Evolutionary conservation across 2,329 filamentous ascomycete species (phyloP).

Genomic region (Colletotrichum lupini): DNA sequence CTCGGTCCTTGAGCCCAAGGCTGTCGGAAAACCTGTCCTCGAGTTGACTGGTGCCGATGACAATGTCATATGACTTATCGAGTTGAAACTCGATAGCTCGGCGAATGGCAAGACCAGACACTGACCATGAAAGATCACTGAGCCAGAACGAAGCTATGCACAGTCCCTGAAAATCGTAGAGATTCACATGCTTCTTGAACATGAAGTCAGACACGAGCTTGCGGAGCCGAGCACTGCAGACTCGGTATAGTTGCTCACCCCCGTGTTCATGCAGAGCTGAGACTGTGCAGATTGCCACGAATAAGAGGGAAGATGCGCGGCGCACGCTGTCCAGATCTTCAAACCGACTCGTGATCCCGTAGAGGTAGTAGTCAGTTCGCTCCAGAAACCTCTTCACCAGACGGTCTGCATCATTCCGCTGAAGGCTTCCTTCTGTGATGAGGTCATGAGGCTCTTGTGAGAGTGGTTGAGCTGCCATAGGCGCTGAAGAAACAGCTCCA

Average conservation of each 20-base stretch:
- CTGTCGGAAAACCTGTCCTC: neutral
- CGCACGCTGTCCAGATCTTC: neutral
- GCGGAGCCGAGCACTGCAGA: neutral
- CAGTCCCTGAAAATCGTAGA: neutral
- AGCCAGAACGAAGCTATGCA: neutral
- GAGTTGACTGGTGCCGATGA: neutral
- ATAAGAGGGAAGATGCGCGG: neutral
- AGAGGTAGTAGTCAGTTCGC: neutral
- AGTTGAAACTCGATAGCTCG: neutral
- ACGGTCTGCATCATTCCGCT: neutral
- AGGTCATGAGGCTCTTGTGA: neutral
- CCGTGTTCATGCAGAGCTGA: neutral
- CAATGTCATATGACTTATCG: neutral
- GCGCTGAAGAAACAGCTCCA: neutral
- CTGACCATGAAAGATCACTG: neutral
- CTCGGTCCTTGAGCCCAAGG: neutral
- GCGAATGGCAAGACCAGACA: neutral
- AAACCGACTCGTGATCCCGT: neutral
- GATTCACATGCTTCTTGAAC: neutral
- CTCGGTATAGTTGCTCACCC: neutral
- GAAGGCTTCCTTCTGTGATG: neutral
- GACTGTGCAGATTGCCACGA: neutral
- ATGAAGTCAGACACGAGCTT: neutral
- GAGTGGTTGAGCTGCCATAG: neutral
- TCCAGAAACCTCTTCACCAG: neutral